Base-by-base conservation (phyloP, 1,284 basidiomycete species). In the Athelia psychrophila region DNA sequence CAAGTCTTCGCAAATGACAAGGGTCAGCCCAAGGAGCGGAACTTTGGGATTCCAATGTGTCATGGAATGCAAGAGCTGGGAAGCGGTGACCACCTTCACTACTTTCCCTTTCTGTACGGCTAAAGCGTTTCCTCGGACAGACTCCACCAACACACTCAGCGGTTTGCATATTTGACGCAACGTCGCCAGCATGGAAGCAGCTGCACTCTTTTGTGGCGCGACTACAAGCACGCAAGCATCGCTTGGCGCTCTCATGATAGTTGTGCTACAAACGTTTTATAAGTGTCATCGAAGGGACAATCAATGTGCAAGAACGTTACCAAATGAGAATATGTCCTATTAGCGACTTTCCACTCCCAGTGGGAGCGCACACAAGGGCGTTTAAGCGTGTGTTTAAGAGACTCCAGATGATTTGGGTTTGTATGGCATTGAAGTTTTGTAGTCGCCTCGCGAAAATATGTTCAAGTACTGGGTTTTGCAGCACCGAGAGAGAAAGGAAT, bases 331-430 rank as follows among this genome's bases (percentile, higher is more conserved):
- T 67, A 54, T 90, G 82, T 3, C 80, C 86, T 52, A 97, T 65
- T 4, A 83, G 78, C 3, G 91, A 86, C 69, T 96, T 98, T 1
- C 95, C 95, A 53, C 84, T 84, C 5, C 86, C 85, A 3, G 83
- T 78, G 1, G 95, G 95, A 0, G 88, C 91, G 54, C 88, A 91
- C 16, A 98, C 61, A n/a, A 99, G 71, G 3, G 86, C 69, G 64
- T 95, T 91, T 42, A 78, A 71, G 44, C 77, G 72, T 1, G 91
- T 90, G 60, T 88, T 84, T 50, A 88, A 74, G 18, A 93, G 60
- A 45, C 85, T 84, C 90, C 97, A 98, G 67, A 92, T 92, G 2
- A 81, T 76, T 61, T 98, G 97, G 1, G 91, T 93, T 66, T 99
- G 96, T 3, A 98, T 82, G 1, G 86, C 82, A 62, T 96, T 98